These are phyloP conservation scores for Batkoa obscura DNA, from an alignment of 371 early-diverging fungal species.

Conservation along the genomic window DNA sequence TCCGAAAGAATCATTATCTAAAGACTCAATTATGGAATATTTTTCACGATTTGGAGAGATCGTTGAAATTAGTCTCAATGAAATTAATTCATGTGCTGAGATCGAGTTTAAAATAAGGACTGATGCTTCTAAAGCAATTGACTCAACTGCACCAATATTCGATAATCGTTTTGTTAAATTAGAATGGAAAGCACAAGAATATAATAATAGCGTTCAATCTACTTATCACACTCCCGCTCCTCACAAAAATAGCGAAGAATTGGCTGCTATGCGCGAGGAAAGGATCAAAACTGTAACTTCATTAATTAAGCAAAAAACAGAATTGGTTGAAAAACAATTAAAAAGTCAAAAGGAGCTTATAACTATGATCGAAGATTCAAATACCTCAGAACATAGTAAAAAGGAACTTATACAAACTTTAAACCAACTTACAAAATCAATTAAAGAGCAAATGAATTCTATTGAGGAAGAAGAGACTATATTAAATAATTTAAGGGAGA, in stretches of 20 bases:
- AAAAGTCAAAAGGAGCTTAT: constrained; percentile 36
- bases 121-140: constrained; percentile 53
- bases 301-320: constrained; percentile 29
- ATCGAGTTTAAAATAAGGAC: constrained; percentile 33
- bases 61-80: constrained; percentile 39
- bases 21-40: constrained; percentile 45
- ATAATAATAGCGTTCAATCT: not conserved
- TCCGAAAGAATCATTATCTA: constrained; percentile 35
- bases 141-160: constrained; percentile 64
- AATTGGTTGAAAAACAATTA: constrained; percentile 29
- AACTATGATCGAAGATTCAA: constrained; percentile 19
- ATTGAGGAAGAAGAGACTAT: not conserved
- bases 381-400: not conserved
- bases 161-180: constrained; percentile 77
- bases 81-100: constrained; percentile 26
- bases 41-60: constrained; percentile 57
- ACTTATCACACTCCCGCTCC: constrained; percentile 12
- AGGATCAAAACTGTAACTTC: constrained; percentile 27
- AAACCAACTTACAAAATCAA: not conserved
- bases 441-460: not conserved
- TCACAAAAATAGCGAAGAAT: constrained; percentile 13
- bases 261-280: constrained; percentile 18
- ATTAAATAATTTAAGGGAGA: too few species aligned
- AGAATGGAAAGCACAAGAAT: constrained; percentile 24
- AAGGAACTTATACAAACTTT: not conserved